Conservation (phyloP, 306 rosid species). For the Inga oerstediana region DNA sequence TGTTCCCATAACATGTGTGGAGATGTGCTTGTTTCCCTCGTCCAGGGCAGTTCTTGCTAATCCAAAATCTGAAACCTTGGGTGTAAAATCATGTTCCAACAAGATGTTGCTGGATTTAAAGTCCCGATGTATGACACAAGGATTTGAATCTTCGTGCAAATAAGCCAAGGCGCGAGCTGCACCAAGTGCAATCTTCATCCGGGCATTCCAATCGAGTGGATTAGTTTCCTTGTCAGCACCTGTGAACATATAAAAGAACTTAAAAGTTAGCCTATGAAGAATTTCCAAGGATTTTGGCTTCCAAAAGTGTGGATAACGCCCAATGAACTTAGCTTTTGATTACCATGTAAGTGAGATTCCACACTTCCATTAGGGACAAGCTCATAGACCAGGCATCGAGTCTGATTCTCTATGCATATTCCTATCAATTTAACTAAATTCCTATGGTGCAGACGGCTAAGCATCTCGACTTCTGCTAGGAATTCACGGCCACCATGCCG, state of each 20-base stretch:
- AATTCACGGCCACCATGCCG: constrained; percentile 88
- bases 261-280: constrained; percentile 25
- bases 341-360: constrained; percentile 96
- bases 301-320: constrained; percentile 13
- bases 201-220: constrained; percentile 84
- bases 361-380: constrained; percentile 97
- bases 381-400: constrained; percentile 93
- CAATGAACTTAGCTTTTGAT: constrained; percentile 27
- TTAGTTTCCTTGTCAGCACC: constrained; percentile 84
- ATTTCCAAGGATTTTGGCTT: constrained; percentile 6
- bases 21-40: constrained; percentile 88
- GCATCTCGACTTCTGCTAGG: constrained; percentile 99
- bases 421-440: constrained; percentile 88
- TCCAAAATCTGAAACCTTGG: constrained; percentile 98
- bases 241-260: constrained; percentile 37
- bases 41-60: constrained; percentile 91
- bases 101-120: constrained; percentile 97
- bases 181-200: constrained; percentile 95
- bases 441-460: constrained; percentile 93
- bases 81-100: constrained; percentile 80
- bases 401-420: constrained; percentile 76
- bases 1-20: constrained; percentile 99
- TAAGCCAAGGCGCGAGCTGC: constrained; percentile 95
- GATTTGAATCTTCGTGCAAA: constrained; percentile 95
- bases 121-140: constrained; percentile 93